Base-by-base conservation (phyloP, 805 yeast genomes). In the Candida takata region DNA sequence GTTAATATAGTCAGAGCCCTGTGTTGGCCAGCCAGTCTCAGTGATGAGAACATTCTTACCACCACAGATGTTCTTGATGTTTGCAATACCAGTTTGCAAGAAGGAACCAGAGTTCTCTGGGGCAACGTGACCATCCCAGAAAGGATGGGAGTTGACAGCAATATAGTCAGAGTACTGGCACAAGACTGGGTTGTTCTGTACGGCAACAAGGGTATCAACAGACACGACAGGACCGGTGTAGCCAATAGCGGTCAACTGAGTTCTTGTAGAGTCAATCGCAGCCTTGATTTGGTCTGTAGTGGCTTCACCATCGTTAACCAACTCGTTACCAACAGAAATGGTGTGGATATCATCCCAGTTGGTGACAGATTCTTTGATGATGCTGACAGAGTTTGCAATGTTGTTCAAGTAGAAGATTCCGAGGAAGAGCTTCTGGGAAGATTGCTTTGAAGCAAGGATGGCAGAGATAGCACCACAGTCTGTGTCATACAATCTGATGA, bases 11-110 rank as follows among this genome's bases (percentile, higher is more conserved):
- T 69, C 49, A 43, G 63, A 55, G 51, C 85, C 84, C 48, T 65
- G 50, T 12, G 80, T 69, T 49, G 84, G 85, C 85, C 85, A 78
- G 28, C 85, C 85, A 34, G 81, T 70, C 60, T 78, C 85, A 38
- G 77, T 65, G 44, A 77, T 65, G 42, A 77, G 57, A 11, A 57
- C 59, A 14, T 52, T 45, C 55, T 77, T 42, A 38, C 74, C 73
- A 38, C 74, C 73, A 53, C 83, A 77, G 15, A 54, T 57, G 28
- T 55, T 42, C 46, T 65, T 58, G 38, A 77, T 61, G 44, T 58
- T 51, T 5, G 60, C 43, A 31, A 77, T 70, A 48, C 76, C 79
- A 15, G 49, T 44, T 44, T 60, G 46, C 40, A 77, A 58, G 70
- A 72, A 77, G 4, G 70, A 34, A 31, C 82, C 84, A 1, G 81